Conservation (phyloP, 2,329 filamentous ascomycete genomes). For the Chaetomiaceae sp. region DNA sequence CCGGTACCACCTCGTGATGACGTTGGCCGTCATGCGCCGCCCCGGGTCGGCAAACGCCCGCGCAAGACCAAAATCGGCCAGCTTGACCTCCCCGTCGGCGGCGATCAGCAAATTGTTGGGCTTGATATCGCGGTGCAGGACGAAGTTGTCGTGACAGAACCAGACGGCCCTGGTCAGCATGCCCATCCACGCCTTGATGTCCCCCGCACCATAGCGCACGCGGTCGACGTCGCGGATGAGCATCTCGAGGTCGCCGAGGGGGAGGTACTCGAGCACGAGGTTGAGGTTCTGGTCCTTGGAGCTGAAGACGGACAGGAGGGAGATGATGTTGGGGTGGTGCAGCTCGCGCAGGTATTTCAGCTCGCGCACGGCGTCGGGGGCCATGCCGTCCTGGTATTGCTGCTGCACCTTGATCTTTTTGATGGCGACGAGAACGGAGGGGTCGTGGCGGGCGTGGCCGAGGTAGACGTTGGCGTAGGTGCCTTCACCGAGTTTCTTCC, state of each 20-base stretch:
- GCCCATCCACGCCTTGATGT: conserved; percentile 98
- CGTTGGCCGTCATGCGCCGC: conserved; percentile 82
- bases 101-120: conserved; percentile 96
- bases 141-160: conserved; percentile 94
- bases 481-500: conserved; percentile 88
- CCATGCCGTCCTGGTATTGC: conserved; percentile 85
- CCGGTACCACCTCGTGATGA: conserved; percentile 96
- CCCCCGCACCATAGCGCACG: conserved; percentile 77
- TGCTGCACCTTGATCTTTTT: conserved; percentile 88
- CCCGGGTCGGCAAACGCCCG: conserved; percentile 85
- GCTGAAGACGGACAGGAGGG: conserved; percentile 85
- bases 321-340: conserved; percentile 91
- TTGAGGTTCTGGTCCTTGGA: conserved; percentile 96
- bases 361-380: conserved; percentile 91
- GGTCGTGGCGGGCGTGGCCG: conserved; percentile 70
- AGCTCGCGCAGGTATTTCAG: conserved; percentile 94
- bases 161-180: conserved; percentile 91
- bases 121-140: conserved; percentile 97
- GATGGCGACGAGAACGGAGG: conserved; percentile 75
- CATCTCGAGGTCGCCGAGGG: conserved; percentile 90
- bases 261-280: conserved; percentile 88
- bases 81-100: conserved; percentile 85
- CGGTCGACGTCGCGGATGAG: conserved; percentile 78
- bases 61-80: conserved; percentile 96
- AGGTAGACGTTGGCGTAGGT: conserved; percentile 96